Base-by-base conservation (phyloP, 2,329 filamentous ascomycete genomes). In the Escovopsis sp. region DNA sequence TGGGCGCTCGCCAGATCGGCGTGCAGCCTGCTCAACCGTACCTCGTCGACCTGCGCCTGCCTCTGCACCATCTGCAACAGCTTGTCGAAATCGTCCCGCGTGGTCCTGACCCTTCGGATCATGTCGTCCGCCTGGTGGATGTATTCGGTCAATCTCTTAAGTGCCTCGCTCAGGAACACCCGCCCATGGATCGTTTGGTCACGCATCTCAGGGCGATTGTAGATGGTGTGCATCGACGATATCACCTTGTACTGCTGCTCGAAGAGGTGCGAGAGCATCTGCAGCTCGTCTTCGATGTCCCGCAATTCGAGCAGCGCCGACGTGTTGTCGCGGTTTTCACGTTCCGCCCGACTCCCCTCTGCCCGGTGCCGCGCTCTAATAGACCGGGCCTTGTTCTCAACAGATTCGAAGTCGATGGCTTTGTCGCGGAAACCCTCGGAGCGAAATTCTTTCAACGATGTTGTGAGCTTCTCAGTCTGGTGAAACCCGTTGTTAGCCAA, bases 61-160 rank as follows among this genome's bases (percentile, higher is more conserved):
- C 77, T 73, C 53, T 80, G 76, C 35, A 77, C 75, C 67, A 81
- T 77, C 55, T 80, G 75, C 11, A 80, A 69, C 5, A 81, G 65
- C 48, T 78, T 78, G 50, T 79, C 75, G 48, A 78, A 80, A 47
- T 78, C 75, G 38, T 72, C 74, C 34, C 76, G 66, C 2, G 75
- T 77, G 4, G 63, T 61, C 11, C 71, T 67, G 1, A 77, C 74
- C n/a, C 74, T 64, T 33, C 67, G 62, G 6, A 70, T 61, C 76
- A 81, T 80, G 41, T 77, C 73, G 3, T 59, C 58, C 1, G 72
- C 63, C 44, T 72, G 68, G 18, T 65, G 64, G 12, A 64, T 65
- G 52, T 79, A 80, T 43, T 75, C 74, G 2, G 66, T 65, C 2
- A 80, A 55, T 33, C 68, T 64, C 26, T 59, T 59, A 33, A 76